Evolutionary conservation across 192 early-diverging fungal species (phyloP), one percentile per base, ranked within the genome.

Genomic region (Backusella macrospora): DNA sequence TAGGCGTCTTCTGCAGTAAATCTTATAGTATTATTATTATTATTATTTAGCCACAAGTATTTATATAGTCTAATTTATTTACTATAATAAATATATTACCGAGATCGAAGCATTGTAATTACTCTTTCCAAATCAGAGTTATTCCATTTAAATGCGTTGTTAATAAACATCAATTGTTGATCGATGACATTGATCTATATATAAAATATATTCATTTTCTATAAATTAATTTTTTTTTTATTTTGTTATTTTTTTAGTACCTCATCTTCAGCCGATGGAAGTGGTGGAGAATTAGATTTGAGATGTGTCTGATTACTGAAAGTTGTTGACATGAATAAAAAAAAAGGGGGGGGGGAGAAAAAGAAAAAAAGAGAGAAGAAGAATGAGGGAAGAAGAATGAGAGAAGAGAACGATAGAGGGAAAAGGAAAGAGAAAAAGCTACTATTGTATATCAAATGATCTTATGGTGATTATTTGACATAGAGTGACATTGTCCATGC

Each of bases 1-100:
- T 77, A 77, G 7, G 65, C 76, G 1, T 77, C 76, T 68, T 77
- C 76, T 23, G 76, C 76, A 9, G 70, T 40, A 67, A 72, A 21
- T 34, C 76, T 77, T 16, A 59, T 10, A 48, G 9, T 14, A 26
- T 29, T 23, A 34, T 21, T 34, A 7, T 52, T 21, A 29, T 46
- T 42, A 63, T 46, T 37, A 4, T 66, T 34, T 7, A 18, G 23
- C 18, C n/a, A 18, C 29, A 34, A 2, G 29, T 34, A 69, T 23
- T 46, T 18, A 6, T 70, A n/a, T 63, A 55, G 52, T 26, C 21
- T 5, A 23, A 9, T 26, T 59, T 26, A 59, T 26, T 34, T 34
- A 34, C 29, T 34, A 34, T 34, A 2, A 59, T 6, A 23, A 14
- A 52, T 42, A 5, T 13, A 12, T 39, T 75, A 80, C 78, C 78